A percentile compares a stretch with the other conserved stretches of the same genome.
Evolutionary conservation across 2,329 filamentous ascomycete genomes (phyloP).

Genomic region (Ascochyta lentis): DNA sequence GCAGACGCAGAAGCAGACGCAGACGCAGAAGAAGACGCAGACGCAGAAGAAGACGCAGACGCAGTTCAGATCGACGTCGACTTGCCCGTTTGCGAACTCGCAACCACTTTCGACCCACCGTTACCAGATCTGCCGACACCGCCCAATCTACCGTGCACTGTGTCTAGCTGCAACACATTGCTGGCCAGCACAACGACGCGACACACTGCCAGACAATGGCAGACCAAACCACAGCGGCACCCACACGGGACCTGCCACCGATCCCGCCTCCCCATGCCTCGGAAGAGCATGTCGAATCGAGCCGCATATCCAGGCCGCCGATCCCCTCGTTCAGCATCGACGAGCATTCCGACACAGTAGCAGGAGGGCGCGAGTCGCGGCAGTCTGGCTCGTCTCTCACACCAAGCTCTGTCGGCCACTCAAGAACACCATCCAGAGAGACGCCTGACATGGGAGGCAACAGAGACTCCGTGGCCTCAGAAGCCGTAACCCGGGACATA

Average conservation of each 20-base stretch:
- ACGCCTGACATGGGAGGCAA: conserved; percentile 35
- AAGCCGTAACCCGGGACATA: conserved; percentile 42
- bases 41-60: neutral
- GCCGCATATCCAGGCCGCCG: conserved; percentile 24
- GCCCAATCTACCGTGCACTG: neutral
- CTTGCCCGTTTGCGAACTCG: neutral
- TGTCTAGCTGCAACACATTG: neutral
- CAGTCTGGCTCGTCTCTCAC: conserved; percentile 44
- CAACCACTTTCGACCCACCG: neutral
- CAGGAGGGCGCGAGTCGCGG: conserved; percentile 41
- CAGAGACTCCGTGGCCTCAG: conserved; percentile 30
- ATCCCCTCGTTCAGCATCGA: conserved; percentile 44
- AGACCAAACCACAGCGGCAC: conserved; percentile 30
- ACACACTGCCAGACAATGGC: conserved; percentile 34
- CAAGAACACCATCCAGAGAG: conserved; percentile 45
- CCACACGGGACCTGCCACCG: conserved; percentile 35
- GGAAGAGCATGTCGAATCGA: conserved; percentile 22
- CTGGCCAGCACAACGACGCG: conserved; percentile 12
- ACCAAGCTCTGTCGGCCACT: conserved; percentile 44
- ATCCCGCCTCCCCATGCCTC: conserved; percentile 28
- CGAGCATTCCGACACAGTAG: conserved; percentile 39
- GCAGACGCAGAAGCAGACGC: neutral
- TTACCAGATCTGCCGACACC: neutral
- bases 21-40: neutral
- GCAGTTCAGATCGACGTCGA: neutral